Evolutionary conservation across 495 filamentous ascomycete genomes (phyloP), one percentile per base, ranked within the genome.

Genomic region (Rhypophila decipiens): DNA sequence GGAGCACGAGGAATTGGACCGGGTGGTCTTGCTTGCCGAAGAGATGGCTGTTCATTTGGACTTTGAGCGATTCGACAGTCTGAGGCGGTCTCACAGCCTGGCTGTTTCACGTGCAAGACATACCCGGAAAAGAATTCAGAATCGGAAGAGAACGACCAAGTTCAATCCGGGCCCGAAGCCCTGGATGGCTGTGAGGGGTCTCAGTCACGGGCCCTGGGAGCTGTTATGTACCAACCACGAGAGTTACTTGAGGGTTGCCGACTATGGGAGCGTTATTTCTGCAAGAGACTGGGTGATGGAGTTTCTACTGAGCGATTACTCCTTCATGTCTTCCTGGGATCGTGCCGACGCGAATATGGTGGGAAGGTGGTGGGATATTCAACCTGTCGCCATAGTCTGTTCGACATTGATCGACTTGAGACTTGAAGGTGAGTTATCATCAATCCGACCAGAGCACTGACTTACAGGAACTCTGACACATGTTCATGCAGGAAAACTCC

Each of bases 241-340:
- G 20, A 29, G 44, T 1, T 53, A 48, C 40, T 45, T 53, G 2
- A n/a, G 40, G 19, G 50, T 53, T 0, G 39, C 50, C 23, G 39
- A 41, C 33, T 31, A 48, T 9, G 22, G 17, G 3, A 34, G 45
- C 17, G 50, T 47, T 10, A 31, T 44, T 4, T 22, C 50, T 10
- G 50, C 50, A 1, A 24, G 50, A 17, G 50, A 53, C 24, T 39
- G 44, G 31, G 22, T 53, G 29, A 44, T 53, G 13, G 50, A 53
- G 45, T 53, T 53, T 35, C 39, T 53, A 12, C 29, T 53, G n/a
- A 43, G 44, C 2, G 50, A 53, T 27, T 53, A 53, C 40, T 48
- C 50, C 9, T 53, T 53, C 24, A 53, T 53, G 50, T 31, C 50
- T 17, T 53, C 50, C 2, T 53, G 50, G 50, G 50, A 53, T 33